Conservation (phyloP, 441 rosid genomes). For the Brassica balearica region DNA sequence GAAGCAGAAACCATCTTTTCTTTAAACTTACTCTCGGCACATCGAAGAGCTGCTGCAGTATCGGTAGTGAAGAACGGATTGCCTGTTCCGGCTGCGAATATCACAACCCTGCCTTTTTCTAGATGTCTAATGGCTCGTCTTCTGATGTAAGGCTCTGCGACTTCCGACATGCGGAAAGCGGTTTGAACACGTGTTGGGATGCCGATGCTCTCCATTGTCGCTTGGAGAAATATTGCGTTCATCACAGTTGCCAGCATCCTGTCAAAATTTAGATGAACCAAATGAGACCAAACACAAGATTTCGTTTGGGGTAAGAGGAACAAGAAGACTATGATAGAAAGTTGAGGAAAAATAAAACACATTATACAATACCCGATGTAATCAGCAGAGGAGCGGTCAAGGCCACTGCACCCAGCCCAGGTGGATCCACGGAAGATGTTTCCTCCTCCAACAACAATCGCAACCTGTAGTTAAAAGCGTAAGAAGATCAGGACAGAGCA, state of each 20-base stretch:
- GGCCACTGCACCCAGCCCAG: constrained; percentile 95
- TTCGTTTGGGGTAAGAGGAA: not conserved
- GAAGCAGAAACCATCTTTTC: not conserved
- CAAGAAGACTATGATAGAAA: not conserved
- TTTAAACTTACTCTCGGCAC: constrained; percentile 84
- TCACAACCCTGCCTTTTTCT: constrained; percentile 95
- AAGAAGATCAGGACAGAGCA: constrained; percentile 21
- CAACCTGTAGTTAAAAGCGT: constrained; percentile 58
- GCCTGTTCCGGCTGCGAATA: constrained; percentile 95
- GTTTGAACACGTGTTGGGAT: constrained; percentile 77
- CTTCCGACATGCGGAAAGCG: constrained; percentile 93
- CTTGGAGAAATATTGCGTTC: constrained; percentile 95
- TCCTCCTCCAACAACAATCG: constrained; percentile 95
- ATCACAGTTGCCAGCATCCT: constrained; percentile 96
- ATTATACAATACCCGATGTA: constrained; percentile 73
- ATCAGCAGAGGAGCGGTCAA: constrained; percentile 95
- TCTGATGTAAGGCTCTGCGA: constrained; percentile 94
- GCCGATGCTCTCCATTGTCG: constrained; percentile 93
- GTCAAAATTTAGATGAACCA: constrained; percentile 25
- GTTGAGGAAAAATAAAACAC: constrained; percentile 12
- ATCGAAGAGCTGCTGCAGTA: constrained; percentile 94
- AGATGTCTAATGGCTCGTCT: constrained; percentile 88
- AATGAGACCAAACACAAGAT: constrained; percentile 10
- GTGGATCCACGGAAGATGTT: constrained; percentile 93
- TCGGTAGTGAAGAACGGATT: constrained; percentile 96